Base-by-base conservation (phyloP, 805 yeast genomes). In the Candida insectalens region DNA sequence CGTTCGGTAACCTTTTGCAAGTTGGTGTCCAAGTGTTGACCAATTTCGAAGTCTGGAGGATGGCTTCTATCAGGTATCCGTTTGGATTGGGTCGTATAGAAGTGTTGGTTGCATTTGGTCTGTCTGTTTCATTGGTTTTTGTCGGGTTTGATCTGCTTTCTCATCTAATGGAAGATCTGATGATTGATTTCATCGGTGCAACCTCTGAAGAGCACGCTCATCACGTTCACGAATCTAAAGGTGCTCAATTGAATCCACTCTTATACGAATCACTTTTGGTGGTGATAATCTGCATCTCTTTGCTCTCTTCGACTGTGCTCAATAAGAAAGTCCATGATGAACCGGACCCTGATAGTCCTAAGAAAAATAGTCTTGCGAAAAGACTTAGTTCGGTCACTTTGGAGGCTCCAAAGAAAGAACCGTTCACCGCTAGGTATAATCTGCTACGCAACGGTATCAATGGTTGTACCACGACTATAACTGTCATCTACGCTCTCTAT, bases 11-110 rank as follows among this genome's bases (percentile, higher is more conserved):
- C 27, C 47, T 78, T 2, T 64, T 81, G 12, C 67, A 79, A 2
- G 80, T 82, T 0, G 55, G 70, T 13, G 95, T 85, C 5, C 85
- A 80, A 38, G 68, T 85, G 9, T 70, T 89, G 71, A 70, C 84
- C n/a, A 92, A 88, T 50, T 89, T 89, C 56, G 94, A 84, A 42
- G 94, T 82, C 5, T 92, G 97, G 96, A 76, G 72, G 42, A 74
- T 71, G 36, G 72, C 88, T 5, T 82, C 95, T 2, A 63, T 92
- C 21, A 76, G 77, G 10, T 82, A 76, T 43, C 98, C 98, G 1
- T 89, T 89, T 63, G 98, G 97, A 0, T 62, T 89, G 18, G 94
- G 94, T n/a, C 66, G 98, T 38, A 67, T 83, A 12, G 96, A 89
- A 50, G 94, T 89, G 0, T 59, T 89, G 13, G 76, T 82, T 29